Evolutionary conservation across 441 rosid genomes (phyloP), one percentile per base, ranked within the genome.

Genomic region (Gossypium aridum): DNA sequence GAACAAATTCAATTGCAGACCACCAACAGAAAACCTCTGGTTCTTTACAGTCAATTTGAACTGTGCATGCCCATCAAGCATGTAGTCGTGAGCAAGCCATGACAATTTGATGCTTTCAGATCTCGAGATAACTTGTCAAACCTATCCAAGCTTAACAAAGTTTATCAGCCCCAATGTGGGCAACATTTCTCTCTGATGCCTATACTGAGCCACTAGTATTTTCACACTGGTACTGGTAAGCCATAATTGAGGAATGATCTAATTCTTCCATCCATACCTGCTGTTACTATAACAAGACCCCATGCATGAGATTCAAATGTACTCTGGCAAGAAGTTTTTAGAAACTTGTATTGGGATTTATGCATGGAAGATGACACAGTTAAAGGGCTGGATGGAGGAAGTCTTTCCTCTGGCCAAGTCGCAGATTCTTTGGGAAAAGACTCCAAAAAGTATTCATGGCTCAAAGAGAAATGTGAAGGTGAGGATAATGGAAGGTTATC

Each of bases 371-470:
- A 79, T 26, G 92, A 79, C 10, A 73, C n/a, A 22, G 85, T 76
- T 37, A 59, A 76, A 3, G 87, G 80, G 76, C 83, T 85, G 0
- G 92, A 84, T 23, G 79, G 6, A 25, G 89, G 92, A 69, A 96
- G 97, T 85, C 87, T 89, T 84, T 96, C 99, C 77, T 93, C 99
- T 0, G 99, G 99, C 98, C 98, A 96, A 25, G 99, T 96, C 0
- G 98, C 99, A 0, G 97, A 85, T 65, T 97, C 91, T 78, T 90
- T 93, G 2, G 98, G 92, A 77, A 85, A 80, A 14, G 90, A 85
- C 85, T 90, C 96, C 16, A 91, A 80, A 71, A 81, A 75, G 75
- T 85, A 86, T 49, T 90, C 97, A 10, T 83, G 86, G 75, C 89
- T 86, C 64, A 88, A 70, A 17, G 88, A 85, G 85, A 92, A 92